Evolutionary conservation across 2,329 filamentous ascomycete genomes (phyloP).

Genomic region (Botrytis sinoallii): DNA sequence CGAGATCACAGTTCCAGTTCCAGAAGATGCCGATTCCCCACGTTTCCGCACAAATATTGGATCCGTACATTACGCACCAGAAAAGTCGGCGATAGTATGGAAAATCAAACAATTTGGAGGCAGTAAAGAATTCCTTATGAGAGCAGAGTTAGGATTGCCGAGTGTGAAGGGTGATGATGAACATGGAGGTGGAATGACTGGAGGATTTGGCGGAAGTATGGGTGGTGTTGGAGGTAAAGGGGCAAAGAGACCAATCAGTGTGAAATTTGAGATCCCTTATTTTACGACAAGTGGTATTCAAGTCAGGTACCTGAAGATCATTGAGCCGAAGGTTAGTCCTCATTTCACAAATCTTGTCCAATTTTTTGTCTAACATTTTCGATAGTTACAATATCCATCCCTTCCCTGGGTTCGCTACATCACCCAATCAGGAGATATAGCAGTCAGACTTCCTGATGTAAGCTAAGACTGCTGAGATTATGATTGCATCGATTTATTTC

Average conservation of each 20-base stretch:
- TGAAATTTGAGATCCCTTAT: conserved; percentile 99
- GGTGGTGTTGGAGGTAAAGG: conserved; percentile 86
- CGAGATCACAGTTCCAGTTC: conserved; percentile 94
- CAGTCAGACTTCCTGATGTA: conserved; percentile 82
- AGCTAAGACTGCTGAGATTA: background rate
- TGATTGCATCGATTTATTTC: background rate
- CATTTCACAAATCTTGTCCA: background rate
- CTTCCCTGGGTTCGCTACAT: conserved; percentile 98
- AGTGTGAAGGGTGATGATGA: conserved; percentile 95
- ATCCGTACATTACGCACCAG: conserved; percentile 93
- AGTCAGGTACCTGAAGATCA: conserved; percentile 97
- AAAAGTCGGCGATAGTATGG: conserved; percentile 97
- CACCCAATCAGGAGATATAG: conserved; percentile 95
- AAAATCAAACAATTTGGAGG: conserved; percentile 99
- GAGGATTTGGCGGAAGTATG: conserved; percentile 95
- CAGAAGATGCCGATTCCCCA: conserved; percentile 93
- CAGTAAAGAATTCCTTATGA: conserved; percentile 98
- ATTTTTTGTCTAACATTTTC: conserved; percentile 13
- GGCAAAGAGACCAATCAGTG: conserved; percentile 89
- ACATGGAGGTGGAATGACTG: conserved; percentile 94
- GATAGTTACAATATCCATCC: conserved; percentile 92
- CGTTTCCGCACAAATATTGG: conserved; percentile 97
- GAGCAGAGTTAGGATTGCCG: conserved; percentile 88
- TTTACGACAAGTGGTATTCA: conserved; percentile 99
- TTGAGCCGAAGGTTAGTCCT: conserved; percentile 86